Percentiles rank a stretch among this genome's conserved stretches.
These are phyloP conservation scores for Lentithecium fluviatile DNA, from an alignment of 495 filamentous ascomycete species.

Conservation along the genomic window DNA sequence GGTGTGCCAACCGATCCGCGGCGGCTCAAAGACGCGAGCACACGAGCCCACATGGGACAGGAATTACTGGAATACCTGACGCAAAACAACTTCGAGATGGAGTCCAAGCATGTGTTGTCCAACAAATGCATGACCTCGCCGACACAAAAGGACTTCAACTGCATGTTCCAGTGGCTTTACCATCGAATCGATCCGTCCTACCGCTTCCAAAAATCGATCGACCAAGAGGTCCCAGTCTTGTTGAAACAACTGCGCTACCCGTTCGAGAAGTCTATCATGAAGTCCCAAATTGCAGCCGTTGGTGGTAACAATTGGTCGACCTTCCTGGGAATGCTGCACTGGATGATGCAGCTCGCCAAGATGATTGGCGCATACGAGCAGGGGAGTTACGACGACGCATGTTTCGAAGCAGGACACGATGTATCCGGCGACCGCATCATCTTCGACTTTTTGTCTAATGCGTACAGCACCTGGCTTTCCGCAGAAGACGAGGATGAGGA, in stretches of 20 bases:
- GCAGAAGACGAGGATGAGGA: constrained; percentile 76
- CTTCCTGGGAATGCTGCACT: constrained; percentile 90
- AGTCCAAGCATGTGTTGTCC: constrained; percentile 87
- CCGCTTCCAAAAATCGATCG: constrained; percentile 85
- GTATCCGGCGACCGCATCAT: constrained; percentile 86
- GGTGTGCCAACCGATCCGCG: constrained; percentile 85
- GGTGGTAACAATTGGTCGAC: constrained; percentile 94
- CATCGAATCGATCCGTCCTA: constrained; percentile 91
- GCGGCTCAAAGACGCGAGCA: constrained; percentile 72
- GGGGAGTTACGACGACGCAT: constrained; percentile 84
- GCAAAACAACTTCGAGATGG: constrained; percentile 91
- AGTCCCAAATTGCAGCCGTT: constrained; percentile 89
- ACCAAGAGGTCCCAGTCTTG: constrained; percentile 87
- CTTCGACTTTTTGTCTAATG: constrained; percentile 81
- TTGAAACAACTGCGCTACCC: constrained; percentile 93
- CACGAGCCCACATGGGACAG: constrained; percentile 77
- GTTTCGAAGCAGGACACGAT: constrained; percentile 81
- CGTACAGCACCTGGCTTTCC: constrained; percentile 90
- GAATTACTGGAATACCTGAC: constrained; percentile 90
- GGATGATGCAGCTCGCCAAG: constrained; percentile 95
- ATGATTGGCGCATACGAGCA: constrained; percentile 78
- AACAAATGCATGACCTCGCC: constrained; percentile 86
- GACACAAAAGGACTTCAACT: constrained; percentile 97
- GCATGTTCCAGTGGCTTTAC: constrained; percentile 97
- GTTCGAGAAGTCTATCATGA: constrained; percentile 88